Evolutionary conservation across 768 basidiomycete genomes (phyloP).

Genomic region (Gymnopilus dilepis): DNA sequence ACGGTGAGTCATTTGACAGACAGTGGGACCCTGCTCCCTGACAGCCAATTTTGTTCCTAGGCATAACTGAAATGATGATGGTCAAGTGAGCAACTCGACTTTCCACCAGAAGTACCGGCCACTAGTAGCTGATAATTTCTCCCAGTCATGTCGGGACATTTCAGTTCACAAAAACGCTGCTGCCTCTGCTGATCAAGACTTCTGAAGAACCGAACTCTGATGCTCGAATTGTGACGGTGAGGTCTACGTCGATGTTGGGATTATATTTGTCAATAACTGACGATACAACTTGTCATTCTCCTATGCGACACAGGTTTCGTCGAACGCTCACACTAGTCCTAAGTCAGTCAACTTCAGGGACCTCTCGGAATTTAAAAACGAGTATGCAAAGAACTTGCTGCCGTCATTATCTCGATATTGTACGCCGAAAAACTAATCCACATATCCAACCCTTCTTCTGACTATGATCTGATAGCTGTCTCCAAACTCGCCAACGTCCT

Average conservation of each 20-base stretch:
- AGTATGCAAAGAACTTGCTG: constrained; percentile 12
- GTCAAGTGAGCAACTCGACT: constrained; percentile 13
- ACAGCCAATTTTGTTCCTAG: no score
- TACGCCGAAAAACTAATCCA: neutral
- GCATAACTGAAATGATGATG: constrained; percentile 15
- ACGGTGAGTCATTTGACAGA: neutral
- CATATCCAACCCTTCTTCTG: neutral
- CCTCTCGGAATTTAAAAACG: constrained; percentile 18
- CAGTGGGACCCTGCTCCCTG: no score
- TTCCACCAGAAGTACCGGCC: neutral
- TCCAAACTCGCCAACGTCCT: constrained; percentile 26
- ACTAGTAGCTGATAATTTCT: neutral
- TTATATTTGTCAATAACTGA: neutral
- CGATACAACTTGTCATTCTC: neutral
- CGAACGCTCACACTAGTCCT: constrained; percentile 7
- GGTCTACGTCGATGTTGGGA: constrained; percentile 14
- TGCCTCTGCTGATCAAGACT: constrained; percentile 53
- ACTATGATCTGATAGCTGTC: neutral
- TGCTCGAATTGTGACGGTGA: constrained; percentile 57
- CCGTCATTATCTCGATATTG: constrained; percentile 23
- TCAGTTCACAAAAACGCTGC: constrained; percentile 50
- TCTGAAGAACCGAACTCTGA: constrained; percentile 47
- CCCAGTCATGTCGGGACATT: constrained; percentile 52
- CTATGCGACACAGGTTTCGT: no score
- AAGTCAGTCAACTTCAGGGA: constrained; percentile 17